These are phyloP conservation scores for Nakazawaea wyomingensis DNA, from an alignment of 805 yeast species.

Conservation along the genomic window DNA sequence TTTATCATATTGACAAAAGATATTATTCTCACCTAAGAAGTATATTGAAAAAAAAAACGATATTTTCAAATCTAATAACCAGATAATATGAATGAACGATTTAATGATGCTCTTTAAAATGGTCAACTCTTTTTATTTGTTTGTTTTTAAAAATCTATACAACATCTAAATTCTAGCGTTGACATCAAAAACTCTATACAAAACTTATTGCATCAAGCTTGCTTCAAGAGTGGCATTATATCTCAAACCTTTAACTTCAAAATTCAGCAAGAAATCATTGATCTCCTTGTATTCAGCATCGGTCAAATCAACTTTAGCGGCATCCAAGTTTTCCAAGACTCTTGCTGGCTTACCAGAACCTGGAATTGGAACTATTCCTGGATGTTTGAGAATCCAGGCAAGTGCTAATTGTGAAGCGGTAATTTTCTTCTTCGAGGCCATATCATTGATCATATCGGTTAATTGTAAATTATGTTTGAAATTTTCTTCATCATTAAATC, in stretches of 20 bases:
- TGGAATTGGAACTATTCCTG: conserved; percentile 73
- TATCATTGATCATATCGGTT: conserved; percentile 42
- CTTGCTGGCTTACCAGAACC: conserved; percentile 59
- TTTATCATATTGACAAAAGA: too few relatives aligned
- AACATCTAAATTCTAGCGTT: too few relatives aligned
- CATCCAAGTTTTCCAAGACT: conserved; percentile 51
- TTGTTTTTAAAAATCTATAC: too few relatives aligned
- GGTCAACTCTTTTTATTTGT: too few relatives aligned
- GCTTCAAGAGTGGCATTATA: conserved; percentile 15
- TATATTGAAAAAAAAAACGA: too few relatives aligned
- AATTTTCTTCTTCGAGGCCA: conserved; percentile 40
- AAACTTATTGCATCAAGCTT: conserved; percentile 15
- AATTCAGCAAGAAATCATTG: conserved; percentile 35
- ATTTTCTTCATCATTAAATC: conserved; percentile 51
- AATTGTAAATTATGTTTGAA: conserved; percentile 46
- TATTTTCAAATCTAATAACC: too few relatives aligned
- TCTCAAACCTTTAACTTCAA: conserved; percentile 45
- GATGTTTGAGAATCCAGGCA: conserved; percentile 53
- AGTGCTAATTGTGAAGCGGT: conserved; percentile 66
- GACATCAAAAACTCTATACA: too few relatives aligned
- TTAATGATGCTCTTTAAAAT: too few relatives aligned
- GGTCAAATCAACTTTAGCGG: conserved; percentile 36
- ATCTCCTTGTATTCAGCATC: conserved; percentile 55
- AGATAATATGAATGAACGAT: too few relatives aligned
- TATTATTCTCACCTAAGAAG: too few relatives aligned